phyloP scores from a whole-genome alignment of 1,284 basidiomycete species.

The Fistulinella staudtii region DNA sequence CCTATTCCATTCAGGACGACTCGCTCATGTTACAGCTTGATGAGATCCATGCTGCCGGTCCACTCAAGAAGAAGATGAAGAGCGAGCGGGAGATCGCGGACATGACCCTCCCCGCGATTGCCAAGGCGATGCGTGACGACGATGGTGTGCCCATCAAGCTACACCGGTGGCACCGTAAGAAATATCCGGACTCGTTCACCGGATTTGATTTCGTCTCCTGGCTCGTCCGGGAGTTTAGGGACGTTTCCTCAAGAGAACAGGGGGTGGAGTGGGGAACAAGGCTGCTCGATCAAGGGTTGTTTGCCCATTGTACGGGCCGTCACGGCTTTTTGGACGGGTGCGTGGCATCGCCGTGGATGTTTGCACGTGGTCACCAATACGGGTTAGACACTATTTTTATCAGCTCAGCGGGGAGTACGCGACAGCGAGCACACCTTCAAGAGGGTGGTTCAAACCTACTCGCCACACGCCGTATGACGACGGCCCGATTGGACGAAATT shows the following conservation, averaged over 20 bases:
- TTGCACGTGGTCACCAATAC: slow-evolving; percentile 4
- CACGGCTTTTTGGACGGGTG: slow-evolving; percentile 86
- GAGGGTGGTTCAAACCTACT: slow-evolving; percentile 57
- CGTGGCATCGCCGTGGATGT: slow-evolving; percentile 28
- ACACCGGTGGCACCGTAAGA: slow-evolving; percentile 67
- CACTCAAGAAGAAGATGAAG: slow-evolving; percentile 72
- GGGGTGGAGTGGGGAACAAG: slow-evolving; percentile 76
- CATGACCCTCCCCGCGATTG: slow-evolving; percentile 57
- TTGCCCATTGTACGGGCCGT: slow-evolving; percentile 74
- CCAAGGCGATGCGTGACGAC: slow-evolving; percentile 77
- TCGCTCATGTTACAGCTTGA: slow-evolving; percentile 74
- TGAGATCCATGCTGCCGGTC: slow-evolving; percentile 70
- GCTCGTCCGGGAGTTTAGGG: slow-evolving; percentile 82
- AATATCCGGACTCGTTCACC: slow-evolving; percentile 77
- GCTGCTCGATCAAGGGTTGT: slow-evolving; percentile 73
- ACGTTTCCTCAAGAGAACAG: slow-evolving; percentile 75
- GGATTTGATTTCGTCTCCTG: slow-evolving; percentile 85
- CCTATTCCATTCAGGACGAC: slow-evolving; percentile 74
- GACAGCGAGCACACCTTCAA: slow-evolving; percentile 58
- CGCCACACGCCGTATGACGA: slow-evolving; percentile 42
- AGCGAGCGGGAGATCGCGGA: slow-evolving; percentile 68
- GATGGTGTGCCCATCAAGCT: slow-evolving; percentile 74
- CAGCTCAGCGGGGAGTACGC: slow-evolving; percentile 75
- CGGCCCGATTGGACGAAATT: slow-evolving; percentile 34
- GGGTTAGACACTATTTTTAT: slow-evolving; percentile 78